Percentiles rank a stretch among this genome's conserved stretches.
These are phyloP conservation scores for Globomyces pollinis-pini DNA, from an alignment of 192 early-diverging fungal genomes.

Conservation along the genomic window DNA sequence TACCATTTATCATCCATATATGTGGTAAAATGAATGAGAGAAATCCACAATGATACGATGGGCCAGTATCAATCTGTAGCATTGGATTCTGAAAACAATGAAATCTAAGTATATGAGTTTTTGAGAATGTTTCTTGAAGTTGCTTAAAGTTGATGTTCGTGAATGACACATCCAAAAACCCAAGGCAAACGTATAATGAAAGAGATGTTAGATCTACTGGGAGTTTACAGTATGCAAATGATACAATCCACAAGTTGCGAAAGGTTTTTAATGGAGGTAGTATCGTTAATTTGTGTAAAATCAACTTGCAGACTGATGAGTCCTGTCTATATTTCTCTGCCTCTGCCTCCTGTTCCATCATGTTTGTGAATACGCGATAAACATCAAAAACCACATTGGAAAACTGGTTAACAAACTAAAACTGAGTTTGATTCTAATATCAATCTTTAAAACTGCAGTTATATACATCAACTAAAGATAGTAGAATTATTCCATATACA, in stretches of 20 bases:
- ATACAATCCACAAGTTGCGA: background rate
- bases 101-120: constrained; percentile 20
- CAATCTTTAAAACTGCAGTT: no score
- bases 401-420: no score
- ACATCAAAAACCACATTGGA: no score
- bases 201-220: constrained; percentile 6
- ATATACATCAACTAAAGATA: no score
- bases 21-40: constrained; percentile 22
- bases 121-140: constrained; percentile 21
- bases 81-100: constrained; percentile 19
- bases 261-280: no score
- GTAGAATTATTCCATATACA: no score
- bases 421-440: no score
- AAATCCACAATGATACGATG: constrained; percentile 23
- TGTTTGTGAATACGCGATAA: no score
- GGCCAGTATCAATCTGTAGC: constrained; percentile 11
- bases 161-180: constrained; percentile 34
- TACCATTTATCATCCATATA: constrained; percentile 35
- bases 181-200: constrained; percentile 17
- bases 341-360: no score
- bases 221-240: background rate
- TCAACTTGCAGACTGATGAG: no score
- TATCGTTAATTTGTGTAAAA: no score
- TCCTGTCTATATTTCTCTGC: no score
- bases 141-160: constrained; percentile 20